A percentile compares a stretch with the other conserved stretches of the same genome.
These are phyloP conservation scores for Pythium apleroticum DNA, from an alignment of 352 stramenopile species.

Conservation along the genomic window DNA sequence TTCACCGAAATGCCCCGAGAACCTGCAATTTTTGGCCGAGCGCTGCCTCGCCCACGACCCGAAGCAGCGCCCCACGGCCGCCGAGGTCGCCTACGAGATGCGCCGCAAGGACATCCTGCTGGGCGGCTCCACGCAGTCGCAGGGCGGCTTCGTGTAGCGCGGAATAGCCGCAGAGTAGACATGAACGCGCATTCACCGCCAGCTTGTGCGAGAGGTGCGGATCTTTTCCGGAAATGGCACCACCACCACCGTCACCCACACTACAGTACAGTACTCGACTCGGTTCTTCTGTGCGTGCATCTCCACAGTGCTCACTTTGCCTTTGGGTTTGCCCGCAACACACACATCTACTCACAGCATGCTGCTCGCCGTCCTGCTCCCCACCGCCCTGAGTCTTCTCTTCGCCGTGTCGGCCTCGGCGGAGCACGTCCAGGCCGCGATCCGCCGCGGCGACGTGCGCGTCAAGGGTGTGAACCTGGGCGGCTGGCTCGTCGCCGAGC, in stretches of 20 bases:
- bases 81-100: slow-evolving; percentile 62
- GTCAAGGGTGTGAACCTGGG: slow-evolving; percentile 35
- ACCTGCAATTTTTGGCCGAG: slow-evolving; percentile 46
- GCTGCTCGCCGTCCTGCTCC: not conserved
- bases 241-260: too few species aligned
- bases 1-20: slow-evolving; percentile 40
- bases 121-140: slow-evolving; percentile 14
- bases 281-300: too few species aligned
- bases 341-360: too few species aligned
- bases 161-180: not conserved
- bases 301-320: slow-evolving; percentile 4
- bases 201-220: not conserved
- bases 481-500: slow-evolving; percentile 38
- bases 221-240: not conserved
- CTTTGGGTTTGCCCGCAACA: not conserved
- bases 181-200: not conserved
- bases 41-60: slow-evolving; percentile 57
- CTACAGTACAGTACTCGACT: not conserved
- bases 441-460: slow-evolving; percentile 17
- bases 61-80: slow-evolving; percentile 46
- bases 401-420: not conserved
- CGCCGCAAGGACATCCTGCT: slow-evolving; percentile 50
- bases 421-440: slow-evolving; percentile 23
- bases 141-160: slow-evolving; percentile 22
- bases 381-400: not conserved